Base-by-base conservation (phyloP, 371 early-diverging fungal genomes). In the Vairimorpha necatrix region DNA sequence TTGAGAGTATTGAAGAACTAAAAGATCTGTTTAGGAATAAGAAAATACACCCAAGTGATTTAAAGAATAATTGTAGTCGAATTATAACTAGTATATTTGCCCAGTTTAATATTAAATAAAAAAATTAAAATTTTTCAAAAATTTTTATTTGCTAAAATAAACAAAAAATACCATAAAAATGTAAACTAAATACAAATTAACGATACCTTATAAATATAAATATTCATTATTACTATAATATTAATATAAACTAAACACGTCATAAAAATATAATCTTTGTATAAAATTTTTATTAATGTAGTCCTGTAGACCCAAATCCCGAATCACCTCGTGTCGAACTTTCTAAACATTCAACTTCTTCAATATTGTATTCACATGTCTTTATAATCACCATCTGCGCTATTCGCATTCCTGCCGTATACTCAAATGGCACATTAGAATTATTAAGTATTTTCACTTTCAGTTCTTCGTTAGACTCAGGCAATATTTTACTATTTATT, bases 1-100 rank as follows among this genome's bases (percentile, higher is more conserved):
- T 89, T 87, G 87, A 84, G 18, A 84, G 58, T 77, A 92, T 86
- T 79, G 88, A 90, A 72, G 88, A 85, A 6, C 86, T 99, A 33
- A 91, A 94, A 84, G 83, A 88, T 38, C 93, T 90, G 67, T 99
- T 95, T 84, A 86, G 82, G 58, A 90, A 89, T 0, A 90, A 91
- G 86, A 85, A 89, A 75, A 86, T 99, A 38, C 95, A 96, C 84
- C 98, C 98, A 20, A 91, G 91, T 20, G 99, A 99, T 84, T 88
- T 99, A 75, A 99, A 99, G 88, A 87, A 86, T 67, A 90, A 90
- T 72, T 90, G 91, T 2, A 88, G 91, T 32, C 88, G 89, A n/a
- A 89, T 91, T 7, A 86, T 99, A 69, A 92, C 94, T 79, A 86
- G 74, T 3, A 85, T 99, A 33, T 87, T 99, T 70, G 91, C 88